phyloP scores from a whole-genome alignment of 495 filamentous ascomycete genomes.

The Neurospora sp. region DNA sequence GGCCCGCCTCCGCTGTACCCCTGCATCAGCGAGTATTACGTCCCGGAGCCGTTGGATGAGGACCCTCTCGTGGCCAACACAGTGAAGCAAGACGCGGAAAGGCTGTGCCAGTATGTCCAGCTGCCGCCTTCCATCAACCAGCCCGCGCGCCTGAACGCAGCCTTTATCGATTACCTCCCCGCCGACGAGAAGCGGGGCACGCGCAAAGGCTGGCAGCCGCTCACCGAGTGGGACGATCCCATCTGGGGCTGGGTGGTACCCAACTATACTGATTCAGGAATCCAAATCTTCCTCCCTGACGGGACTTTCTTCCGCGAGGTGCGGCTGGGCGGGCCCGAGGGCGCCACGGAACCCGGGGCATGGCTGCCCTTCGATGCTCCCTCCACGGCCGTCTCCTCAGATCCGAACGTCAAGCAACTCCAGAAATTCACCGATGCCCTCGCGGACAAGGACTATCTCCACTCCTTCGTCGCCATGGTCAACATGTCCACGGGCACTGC shows the following conservation, averaged over 20 bases:
- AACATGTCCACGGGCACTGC: slow-evolving; percentile 10
- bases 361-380: slow-evolving; percentile 28
- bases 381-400: not conserved
- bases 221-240: slow-evolving; percentile 37
- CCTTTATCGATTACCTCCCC: slow-evolving; percentile 6
- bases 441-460: slow-evolving; percentile 20
- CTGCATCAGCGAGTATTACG: slow-evolving; percentile 13
- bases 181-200: not conserved
- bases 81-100: not conserved
- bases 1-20: slow-evolving; percentile 23
- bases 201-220: slow-evolving; percentile 10
- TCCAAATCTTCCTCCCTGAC: slow-evolving; percentile 40
- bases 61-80: not conserved
- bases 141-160: slow-evolving; percentile 30
- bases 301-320: slow-evolving; percentile 45
- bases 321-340: slow-evolving; percentile 21
- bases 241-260: slow-evolving; percentile 46
- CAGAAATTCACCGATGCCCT: no score
- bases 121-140: slow-evolving; percentile 42
- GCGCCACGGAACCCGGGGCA: slow-evolving; percentile 5
- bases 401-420: no score
- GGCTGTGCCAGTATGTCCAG: slow-evolving; percentile 30
- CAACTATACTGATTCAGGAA: slow-evolving; percentile 38
- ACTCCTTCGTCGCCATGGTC: slow-evolving; percentile 28
- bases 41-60: slow-evolving; percentile 1